These are phyloP conservation scores for Narthecium ossifragum DNA, from an alignment of 106 monocot genomes.

Conservation along the genomic window DNA sequence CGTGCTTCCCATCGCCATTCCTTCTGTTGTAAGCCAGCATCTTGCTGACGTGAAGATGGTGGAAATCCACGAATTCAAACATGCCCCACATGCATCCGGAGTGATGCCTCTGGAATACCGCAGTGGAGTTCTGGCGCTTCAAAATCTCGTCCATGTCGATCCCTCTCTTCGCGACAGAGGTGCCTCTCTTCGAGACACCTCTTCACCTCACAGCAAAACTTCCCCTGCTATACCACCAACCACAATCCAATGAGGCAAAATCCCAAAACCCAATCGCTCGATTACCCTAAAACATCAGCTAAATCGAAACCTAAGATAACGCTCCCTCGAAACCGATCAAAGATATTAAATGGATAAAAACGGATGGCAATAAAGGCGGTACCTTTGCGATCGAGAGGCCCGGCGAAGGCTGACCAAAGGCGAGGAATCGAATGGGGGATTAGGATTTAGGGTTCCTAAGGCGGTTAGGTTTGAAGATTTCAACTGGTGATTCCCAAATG, in stretches of 20 bases:
- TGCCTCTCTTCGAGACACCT: not conserved
- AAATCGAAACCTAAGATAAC: not conserved
- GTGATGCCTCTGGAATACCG: not conserved
- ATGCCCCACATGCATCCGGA: conserved; percentile 7
- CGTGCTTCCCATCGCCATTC: conserved; percentile 2
- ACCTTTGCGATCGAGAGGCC: conserved; percentile 1
- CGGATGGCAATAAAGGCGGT: not conserved
- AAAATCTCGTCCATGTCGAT: conserved; percentile 4
- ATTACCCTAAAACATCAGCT: no score
- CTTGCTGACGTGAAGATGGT: conserved; percentile 6
- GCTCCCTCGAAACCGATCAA: no score
- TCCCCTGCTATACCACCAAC: not conserved
- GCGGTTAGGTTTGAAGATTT: no score
- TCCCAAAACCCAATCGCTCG: not conserved
- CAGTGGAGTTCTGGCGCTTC: conserved; percentile 13
- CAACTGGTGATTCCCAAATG: no score
- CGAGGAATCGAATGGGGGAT: not conserved
- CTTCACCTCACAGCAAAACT: not conserved
- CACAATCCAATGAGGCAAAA: not conserved
- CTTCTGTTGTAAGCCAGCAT: conserved; percentile 9
- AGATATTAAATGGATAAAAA: not conserved
- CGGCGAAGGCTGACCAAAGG: not conserved
- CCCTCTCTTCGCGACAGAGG: not conserved
- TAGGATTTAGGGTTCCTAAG: not conserved
- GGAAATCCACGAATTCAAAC: conserved; percentile 16